These are phyloP conservation scores for Penicillium macrosclerotiorum DNA, from an alignment of 495 filamentous ascomycete species.

Conservation along the genomic window DNA sequence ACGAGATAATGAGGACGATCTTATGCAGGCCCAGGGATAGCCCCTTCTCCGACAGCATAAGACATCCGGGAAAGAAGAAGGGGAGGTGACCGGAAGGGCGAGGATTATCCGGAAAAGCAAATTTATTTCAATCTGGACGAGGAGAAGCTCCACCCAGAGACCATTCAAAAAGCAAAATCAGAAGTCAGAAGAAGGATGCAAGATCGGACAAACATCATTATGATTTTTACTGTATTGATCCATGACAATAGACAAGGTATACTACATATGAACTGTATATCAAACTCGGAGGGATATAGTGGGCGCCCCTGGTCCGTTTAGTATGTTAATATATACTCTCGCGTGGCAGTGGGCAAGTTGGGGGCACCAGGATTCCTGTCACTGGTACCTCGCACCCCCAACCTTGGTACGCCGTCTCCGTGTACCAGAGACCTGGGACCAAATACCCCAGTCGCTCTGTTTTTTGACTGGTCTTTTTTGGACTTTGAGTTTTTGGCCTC, in stretches of 20 bases:
- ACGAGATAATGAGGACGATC: slow-evolving; percentile 18
- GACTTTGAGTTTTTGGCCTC: too few species aligned
- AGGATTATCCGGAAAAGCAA: slow-evolving; percentile 7
- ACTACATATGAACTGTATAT: too few species aligned
- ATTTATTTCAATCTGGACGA: not conserved
- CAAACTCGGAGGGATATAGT: too few species aligned
- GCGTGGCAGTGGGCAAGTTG: too few species aligned
- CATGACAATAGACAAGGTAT: too few species aligned
- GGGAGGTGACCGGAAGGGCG: not conserved
- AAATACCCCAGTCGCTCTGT: not conserved
- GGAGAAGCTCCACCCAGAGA: not conserved
- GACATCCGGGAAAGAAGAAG: not conserved
- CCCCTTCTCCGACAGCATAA: too few species aligned
- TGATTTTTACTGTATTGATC: too few species aligned
- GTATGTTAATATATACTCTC: too few species aligned
- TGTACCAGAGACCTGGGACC: slow-evolving; percentile 22
- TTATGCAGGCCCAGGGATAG: not conserved
- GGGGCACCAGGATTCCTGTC: not conserved
- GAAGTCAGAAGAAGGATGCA: not conserved
- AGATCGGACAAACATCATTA: not conserved
- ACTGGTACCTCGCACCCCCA: slow-evolving; percentile 3
- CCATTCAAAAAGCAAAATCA: too few species aligned
- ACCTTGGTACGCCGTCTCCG: slow-evolving; percentile 11
- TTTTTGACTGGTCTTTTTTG: too few species aligned
- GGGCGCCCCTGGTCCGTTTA: too few species aligned